Evolutionary conservation across 495 filamentous ascomycete genomes (phyloP).

Genomic region (Xylaria palmicola): DNA sequence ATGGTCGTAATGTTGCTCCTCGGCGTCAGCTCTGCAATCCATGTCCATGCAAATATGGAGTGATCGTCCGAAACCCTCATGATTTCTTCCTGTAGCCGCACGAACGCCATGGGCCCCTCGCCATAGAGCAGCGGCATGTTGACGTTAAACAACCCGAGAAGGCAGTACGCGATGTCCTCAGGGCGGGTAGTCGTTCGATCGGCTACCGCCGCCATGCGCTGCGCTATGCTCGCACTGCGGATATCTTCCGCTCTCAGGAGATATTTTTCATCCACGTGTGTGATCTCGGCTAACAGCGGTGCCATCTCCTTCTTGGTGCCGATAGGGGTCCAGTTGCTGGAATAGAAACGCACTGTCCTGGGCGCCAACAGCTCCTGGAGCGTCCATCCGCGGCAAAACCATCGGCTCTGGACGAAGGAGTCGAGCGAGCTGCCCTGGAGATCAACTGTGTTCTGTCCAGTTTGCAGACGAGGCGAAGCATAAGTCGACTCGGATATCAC

Average conservation of each 20-base stretch:
- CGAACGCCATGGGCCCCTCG: constrained; percentile 23
- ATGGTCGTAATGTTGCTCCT: neutral
- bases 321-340: constrained; percentile 8
- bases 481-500: neutral
- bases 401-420: constrained; percentile 19
- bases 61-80: constrained; percentile 18
- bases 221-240: constrained; percentile 18
- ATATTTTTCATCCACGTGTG: constrained; percentile 4
- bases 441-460: neutral
- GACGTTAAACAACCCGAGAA: constrained; percentile 26
- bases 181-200: constrained; percentile 21
- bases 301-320: constrained; percentile 12
- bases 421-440: neutral
- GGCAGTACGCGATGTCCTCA: constrained; percentile 26
- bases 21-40: constrained; percentile 13
- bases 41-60: constrained; percentile 19
- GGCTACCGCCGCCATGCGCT: constrained; percentile 25
- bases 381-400: constrained; percentile 38
- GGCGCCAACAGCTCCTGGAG: constrained; percentile 35
- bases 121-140: constrained; percentile 27
- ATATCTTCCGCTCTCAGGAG: constrained; percentile 10
- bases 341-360: constrained; percentile 2
- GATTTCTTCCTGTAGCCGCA: constrained; percentile 22
- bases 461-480: neutral
- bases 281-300: constrained; percentile 11